Evolutionary conservation across 371 early-diverging fungal genomes (phyloP).

Genomic region (Haplosporangium sp.): DNA sequence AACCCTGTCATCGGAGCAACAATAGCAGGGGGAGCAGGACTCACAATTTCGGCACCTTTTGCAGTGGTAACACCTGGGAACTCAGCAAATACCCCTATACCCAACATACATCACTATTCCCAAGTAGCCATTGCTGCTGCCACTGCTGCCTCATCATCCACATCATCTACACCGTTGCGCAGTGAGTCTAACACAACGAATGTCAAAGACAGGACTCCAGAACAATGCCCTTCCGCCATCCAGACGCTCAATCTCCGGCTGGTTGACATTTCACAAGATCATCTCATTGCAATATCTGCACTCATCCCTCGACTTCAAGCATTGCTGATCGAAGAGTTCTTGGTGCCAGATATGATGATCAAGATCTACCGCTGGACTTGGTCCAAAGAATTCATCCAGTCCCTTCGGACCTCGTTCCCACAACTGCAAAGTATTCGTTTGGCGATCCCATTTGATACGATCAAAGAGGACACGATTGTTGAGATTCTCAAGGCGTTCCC

Average conservation of each 20-base stretch:
- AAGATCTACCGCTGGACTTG: conserved; percentile 51
- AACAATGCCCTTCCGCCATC: conserved; percentile 16
- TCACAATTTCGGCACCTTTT: conserved; percentile 6
- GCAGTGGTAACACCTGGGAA: not conserved
- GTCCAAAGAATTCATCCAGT: conserved; percentile 32
- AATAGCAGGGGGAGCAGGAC: not conserved
- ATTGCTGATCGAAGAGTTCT: conserved; percentile 43
- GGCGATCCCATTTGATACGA: conserved; percentile 39
- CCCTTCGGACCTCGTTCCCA: conserved; percentile 21
- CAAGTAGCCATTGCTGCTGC: not conserved
- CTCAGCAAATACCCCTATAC: not conserved
- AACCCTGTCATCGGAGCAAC: not conserved
- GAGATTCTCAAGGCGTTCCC: conserved; percentile 43
- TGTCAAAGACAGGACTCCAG: conserved; percentile 9
- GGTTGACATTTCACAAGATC: conserved; percentile 45
- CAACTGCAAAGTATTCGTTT: conserved; percentile 28
- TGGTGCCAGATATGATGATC: conserved; percentile 49
- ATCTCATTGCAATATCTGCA: conserved; percentile 22
- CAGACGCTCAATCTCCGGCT: conserved; percentile 37
- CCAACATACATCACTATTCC: no score
- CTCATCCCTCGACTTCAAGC: conserved; percentile 23
- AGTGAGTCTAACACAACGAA: no score
- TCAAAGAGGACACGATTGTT: conserved; percentile 42
- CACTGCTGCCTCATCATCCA: not conserved
- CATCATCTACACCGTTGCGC: not conserved